These are phyloP conservation scores for Musa beccarii DNA, from an alignment of 176 grass and related monocot species.

Conservation along the genomic window DNA sequence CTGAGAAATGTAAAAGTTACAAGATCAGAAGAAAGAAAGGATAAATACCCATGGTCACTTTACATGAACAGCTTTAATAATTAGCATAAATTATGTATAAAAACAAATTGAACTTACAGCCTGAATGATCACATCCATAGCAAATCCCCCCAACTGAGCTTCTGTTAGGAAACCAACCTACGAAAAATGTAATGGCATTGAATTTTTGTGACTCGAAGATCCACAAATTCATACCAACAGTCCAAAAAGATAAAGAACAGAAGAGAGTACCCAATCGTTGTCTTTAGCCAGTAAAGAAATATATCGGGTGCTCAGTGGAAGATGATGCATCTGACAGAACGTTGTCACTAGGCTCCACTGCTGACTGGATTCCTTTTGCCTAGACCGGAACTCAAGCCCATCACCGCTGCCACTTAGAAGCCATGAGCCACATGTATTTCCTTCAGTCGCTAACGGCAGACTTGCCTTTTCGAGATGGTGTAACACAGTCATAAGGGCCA, in stretches of 20 bases:
- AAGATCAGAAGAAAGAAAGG: neutral
- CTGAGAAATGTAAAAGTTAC: conserved; percentile 26
- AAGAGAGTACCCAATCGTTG: conserved; percentile 86
- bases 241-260: conserved; percentile 12
- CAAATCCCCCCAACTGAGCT: conserved; percentile 69
- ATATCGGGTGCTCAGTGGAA: conserved; percentile 81
- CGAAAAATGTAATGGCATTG: conserved; percentile 27
- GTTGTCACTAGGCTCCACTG: conserved; percentile 78
- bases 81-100: conserved; percentile 1
- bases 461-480: conserved; percentile 81
- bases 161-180: conserved; percentile 97
- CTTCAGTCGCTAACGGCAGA: conserved; percentile 65
- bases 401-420: conserved; percentile 70
- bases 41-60: neutral
- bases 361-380: conserved; percentile 71
- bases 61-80: conserved; percentile 24
- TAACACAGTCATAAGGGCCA: conserved; percentile 55
- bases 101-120: conserved; percentile 43
- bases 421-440: conserved; percentile 76
- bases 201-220: neutral
- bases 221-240: conserved; percentile 20
- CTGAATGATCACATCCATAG: conserved; percentile 63
- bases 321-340: conserved; percentile 72
- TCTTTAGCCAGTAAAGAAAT: conserved; percentile 82
- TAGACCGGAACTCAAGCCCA: conserved; percentile 51